Base-by-base conservation (phyloP, 108 stramenopile genomes). In the Nitzschia palea region DNA sequence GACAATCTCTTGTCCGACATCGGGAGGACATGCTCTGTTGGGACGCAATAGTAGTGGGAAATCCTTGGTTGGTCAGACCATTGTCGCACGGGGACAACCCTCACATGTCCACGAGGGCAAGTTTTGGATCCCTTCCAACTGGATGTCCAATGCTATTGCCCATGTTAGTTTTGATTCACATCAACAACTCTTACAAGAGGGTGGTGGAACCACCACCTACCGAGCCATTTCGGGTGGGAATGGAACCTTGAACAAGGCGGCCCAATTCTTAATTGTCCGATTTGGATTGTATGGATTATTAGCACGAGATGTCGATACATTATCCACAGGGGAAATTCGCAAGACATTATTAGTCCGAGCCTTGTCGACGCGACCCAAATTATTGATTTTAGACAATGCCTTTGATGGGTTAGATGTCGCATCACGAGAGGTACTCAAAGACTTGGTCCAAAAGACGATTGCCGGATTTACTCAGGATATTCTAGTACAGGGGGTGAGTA, bases 81-180 rank as follows among this genome's bases (percentile, higher is more conserved):
- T 60, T 42, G 59, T 60, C 40, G 35, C 59, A 22, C 54, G 30
- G 9, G 32, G 59, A 18, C 18, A 40, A 8, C 17, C 17, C 27
- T 17, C 15, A 18, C 43, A 60, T 43, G 15, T 60, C 37, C 40
- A 60, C 20, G 59, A 60, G 27, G 59, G 59, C 9, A 25, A 25
- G 10, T 40, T 26, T 3, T 8, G 20, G 9, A 17, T 60, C 2
- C 36, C 59, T 5, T 34, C 59, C 2, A 25, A 40, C 25, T 60
- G 59, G 59, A 60, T 60, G 59, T 60, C 59, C 40, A 60, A 60
- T 40, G 59, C 59, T 25, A 40, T 60, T 12, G 59, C 59, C 6
- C 59, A 76, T 58, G 87, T 91, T 2, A 85, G 83, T 22, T 91
- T 91, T 75, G 80, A 87, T 73, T 88, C 90, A 12, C 90, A 91